Conservation (phyloP, 371 early-diverging fungal species). For the Mucor irregularis region DNA sequence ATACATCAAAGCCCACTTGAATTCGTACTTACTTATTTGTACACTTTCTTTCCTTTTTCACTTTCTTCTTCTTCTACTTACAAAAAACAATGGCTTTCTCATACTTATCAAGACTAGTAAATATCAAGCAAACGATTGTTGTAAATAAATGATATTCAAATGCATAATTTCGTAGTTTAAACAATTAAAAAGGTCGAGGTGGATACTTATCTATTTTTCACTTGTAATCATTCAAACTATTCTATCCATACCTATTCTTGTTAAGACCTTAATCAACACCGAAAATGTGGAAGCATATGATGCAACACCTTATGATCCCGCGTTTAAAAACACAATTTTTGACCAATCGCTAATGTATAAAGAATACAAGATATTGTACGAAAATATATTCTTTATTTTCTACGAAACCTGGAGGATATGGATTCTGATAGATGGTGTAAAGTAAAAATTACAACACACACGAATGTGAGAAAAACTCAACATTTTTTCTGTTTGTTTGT, state of each 20-base stretch:
- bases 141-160: background rate
- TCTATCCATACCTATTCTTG: constrained; percentile 5
- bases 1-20: background rate
- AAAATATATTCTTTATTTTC: constrained; percentile 13
- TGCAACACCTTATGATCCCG: background rate
- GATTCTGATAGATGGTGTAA: constrained; percentile 14
- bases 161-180: constrained; percentile 12
- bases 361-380: constrained; percentile 8
- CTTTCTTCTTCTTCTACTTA: background rate
- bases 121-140: background rate
- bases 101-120: background rate
- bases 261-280: constrained; percentile 11
- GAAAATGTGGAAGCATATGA: background rate
- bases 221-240: constrained; percentile 3
- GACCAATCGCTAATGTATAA: no score
- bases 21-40: no score
- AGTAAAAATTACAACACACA: background rate
- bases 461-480: no score
- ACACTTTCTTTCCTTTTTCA: background rate
- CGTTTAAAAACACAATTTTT: background rate
- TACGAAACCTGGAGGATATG: constrained; percentile 18
- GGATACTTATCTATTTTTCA: constrained; percentile 11
- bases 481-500: no score
- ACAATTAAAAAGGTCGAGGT: constrained; percentile 17
- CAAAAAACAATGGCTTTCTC: background rate